A percentile compares a stretch with the other conserved stretches of the same genome.
Conservation (phyloP, 169 alveolate species). For the Cryptosporidium viatorum region DNA sequence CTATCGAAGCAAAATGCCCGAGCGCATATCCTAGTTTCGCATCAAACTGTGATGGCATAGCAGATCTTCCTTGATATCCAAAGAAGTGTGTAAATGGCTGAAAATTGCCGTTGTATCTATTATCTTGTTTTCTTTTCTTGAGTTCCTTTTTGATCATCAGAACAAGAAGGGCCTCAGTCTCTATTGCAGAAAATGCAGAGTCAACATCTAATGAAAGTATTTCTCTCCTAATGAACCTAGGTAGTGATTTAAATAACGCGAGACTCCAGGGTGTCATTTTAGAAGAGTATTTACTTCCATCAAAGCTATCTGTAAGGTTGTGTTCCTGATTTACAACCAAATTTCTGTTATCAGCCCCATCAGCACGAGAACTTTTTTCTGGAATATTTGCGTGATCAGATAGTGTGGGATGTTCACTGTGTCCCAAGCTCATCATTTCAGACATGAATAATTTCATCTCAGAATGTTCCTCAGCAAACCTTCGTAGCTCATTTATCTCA, state of each 20-base stretch:
- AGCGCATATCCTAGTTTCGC: conserved; percentile 93
- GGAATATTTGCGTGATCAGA: not conserved
- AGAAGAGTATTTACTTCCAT: conserved; percentile 78
- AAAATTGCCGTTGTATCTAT: conserved; percentile 91
- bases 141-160: conserved; percentile 94
- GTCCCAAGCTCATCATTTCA: conserved; percentile 73
- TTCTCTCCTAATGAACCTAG: conserved; percentile 93
- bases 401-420: conserved; percentile 36
- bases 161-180: conserved; percentile 94
- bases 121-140: conserved; percentile 88
- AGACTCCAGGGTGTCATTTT: conserved; percentile 94
- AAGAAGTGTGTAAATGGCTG: conserved; percentile 96
- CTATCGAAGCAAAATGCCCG: conserved; percentile 94
- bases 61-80: conserved; percentile 98
- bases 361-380: not conserved
- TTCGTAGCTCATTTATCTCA: conserved; percentile 88
- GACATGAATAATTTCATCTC: conserved; percentile 65
- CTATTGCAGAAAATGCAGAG: conserved; percentile 83
- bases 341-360: conserved; percentile 3
- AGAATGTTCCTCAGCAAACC: conserved; percentile 64
- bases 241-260: conserved; percentile 92
- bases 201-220: conserved; percentile 85
- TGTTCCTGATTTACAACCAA: not conserved
- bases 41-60: conserved; percentile 97
- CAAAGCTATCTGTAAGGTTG: not conserved